These are phyloP conservation scores for Alternaria arborescens DNA, from an alignment of 2,329 filamentous ascomycete genomes.

Conservation along the genomic window DNA sequence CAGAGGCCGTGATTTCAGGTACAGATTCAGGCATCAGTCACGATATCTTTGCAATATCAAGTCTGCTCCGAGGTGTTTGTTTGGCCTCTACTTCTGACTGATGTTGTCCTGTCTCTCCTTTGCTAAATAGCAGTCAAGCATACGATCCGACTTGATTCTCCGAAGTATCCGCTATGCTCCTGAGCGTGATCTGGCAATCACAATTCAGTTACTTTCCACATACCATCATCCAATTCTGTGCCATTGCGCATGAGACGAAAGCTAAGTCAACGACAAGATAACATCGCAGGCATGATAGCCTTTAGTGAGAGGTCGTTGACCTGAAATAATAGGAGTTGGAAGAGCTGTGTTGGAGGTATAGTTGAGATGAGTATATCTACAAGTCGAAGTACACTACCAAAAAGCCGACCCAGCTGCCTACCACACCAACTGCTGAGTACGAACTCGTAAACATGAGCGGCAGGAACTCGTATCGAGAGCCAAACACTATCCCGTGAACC, in stretches of 20 bases:
- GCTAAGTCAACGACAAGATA: background rate
- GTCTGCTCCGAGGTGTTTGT: conserved; percentile 10
- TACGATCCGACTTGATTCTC: background rate
- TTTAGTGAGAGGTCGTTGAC: background rate
- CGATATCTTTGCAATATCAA: conserved; percentile 20
- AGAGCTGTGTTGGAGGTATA: background rate
- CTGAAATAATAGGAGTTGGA: background rate
- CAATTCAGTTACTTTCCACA: background rate
- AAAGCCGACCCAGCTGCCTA: conserved; percentile 95
- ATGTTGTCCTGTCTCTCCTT: background rate
- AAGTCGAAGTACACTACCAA: conserved; percentile 83
- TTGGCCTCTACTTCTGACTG: background rate
- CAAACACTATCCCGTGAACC: conserved; percentile 83
- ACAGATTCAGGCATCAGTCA: background rate
- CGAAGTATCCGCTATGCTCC: background rate
- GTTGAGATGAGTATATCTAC: conserved; percentile 16
- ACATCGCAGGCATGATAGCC: background rate
- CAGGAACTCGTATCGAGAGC: conserved; percentile 83
- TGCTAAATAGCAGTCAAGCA: background rate
- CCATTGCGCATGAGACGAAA: background rate
- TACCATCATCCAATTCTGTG: background rate
- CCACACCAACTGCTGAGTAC: conserved; percentile 92
- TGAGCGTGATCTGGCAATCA: background rate
- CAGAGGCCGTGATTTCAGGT: conserved; percentile 8
- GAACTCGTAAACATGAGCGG: conserved; percentile 97